Base-by-base conservation (phyloP, 768 basidiomycete genomes). In the Pulveroboletus frians region DNA sequence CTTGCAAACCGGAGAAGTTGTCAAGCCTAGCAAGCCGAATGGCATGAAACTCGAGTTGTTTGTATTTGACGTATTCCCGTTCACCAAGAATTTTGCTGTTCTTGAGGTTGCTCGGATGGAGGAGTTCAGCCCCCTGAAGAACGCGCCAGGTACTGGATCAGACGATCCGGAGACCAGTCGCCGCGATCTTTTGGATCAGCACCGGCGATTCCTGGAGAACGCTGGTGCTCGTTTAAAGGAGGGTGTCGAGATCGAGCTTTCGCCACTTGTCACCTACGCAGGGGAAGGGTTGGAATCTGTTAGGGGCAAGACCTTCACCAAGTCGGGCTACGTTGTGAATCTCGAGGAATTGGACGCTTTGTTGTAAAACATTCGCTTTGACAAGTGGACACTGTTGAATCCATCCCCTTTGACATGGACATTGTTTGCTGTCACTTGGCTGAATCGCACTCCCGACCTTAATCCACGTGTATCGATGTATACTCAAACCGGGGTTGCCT, bases 11-110 rank as follows among this genome's bases (percentile, higher is more conserved):
- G 93, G 90, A 17, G 73, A 81, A 52, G 21, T 61, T 4, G 69
- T 94, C 64, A 94, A 93, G 64, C 94, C 96, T 2, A 68, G 71
- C 53, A 84, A 84, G 63, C 89, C 92, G n/a, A 98, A 99, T 67
- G 96, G 96, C 52, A 95, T 98, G 91, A 99, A 99, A 72, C 82
- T 99, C 53, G 96, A 99, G 70, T 75, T 94, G 73, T 99, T 99
- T 71, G 88, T 99, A 29, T 99, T 99, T 62, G 96, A 99, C 70
- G 96, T 99, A 39, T 97, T 99, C 76, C 94, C 94, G 1, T 91
- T 81, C 71, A 92, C 92, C 23, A 68, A 83, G 62, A 74, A 69
- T 43, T 92, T 94, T 56, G 81, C 87, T 26, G 91, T 97, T 35
- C 70, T 98, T 63, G 93, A 97, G 67, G 92, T 96, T 38, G 79